Evolutionary conservation across 495 filamentous ascomycete genomes (phyloP), one percentile per base, ranked within the genome.

Genomic region (Lasiosphaeris hirsuta): DNA sequence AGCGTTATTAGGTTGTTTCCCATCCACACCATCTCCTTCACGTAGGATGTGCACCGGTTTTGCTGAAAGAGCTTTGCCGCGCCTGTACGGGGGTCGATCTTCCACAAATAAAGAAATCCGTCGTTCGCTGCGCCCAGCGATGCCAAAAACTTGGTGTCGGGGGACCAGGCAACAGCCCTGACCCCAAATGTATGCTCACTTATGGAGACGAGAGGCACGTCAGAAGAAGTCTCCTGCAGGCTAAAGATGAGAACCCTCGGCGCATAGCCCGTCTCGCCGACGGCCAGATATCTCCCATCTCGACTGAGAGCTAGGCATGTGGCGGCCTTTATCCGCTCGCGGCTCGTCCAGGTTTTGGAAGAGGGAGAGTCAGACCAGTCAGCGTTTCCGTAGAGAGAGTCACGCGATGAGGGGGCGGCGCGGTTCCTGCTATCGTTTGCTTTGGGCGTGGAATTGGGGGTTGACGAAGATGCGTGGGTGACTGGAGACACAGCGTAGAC

Each of bases 201-300:
- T 47, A 97, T 79, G 33, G 90, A 89, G 10, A 87, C 86, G n/a
- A 96, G 76, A 23, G 94, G 94, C 11, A 81, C 79, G 66, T 97
- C 92, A 14, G 85, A 84, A 7, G 89, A 84, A 37, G 79, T 79
- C 66, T 95, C 90, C 64, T 84, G 80, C 8, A 91, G 86, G 40
- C 84, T 90, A 72, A 95, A 98, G 38, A 98, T 85, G 44, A 97
- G 79, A 4, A 97, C 90, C 44, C 95, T 81, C 7, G 94, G 94
- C 57, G 87, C 89, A 72, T 97, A 96, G 48, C 94, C 94, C 23
- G 91, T 96, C 84, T 98, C 94, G 68, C 94, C 94, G 34, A 97
- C 86, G 23, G 95, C 94, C 40, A 98, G 80, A 67, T 89, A 90
- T 57, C 83, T 86, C 43, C 90, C 94, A 80, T 96, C 90, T 4